Evolutionary conservation across 805 yeast genomes (phyloP).

Genomic region (Teunomyces barrocoloradensis): DNA sequence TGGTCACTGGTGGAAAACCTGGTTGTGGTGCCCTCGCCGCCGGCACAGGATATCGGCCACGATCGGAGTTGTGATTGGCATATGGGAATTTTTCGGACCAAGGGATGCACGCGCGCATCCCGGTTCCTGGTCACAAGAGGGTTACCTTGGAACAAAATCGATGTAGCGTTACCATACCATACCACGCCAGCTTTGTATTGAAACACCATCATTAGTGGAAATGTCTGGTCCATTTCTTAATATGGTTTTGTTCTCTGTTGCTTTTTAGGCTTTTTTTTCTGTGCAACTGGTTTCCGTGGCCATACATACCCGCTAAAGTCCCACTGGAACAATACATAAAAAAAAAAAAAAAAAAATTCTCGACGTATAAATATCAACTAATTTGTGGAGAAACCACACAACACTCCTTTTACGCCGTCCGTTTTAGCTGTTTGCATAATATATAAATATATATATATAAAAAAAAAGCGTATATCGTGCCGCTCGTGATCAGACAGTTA

Average conservation of each 20-base stretch:
- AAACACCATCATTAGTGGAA: background rate
- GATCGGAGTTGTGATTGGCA: background rate
- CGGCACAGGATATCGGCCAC: background rate
- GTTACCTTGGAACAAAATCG: background rate
- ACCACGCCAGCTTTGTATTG: background rate
- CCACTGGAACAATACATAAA: background rate
- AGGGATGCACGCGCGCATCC: background rate
- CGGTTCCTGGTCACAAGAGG: background rate
- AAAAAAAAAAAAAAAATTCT: background rate
- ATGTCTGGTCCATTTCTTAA: background rate
- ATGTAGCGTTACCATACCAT: background rate
- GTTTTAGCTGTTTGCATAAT: background rate
- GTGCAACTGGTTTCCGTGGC: background rate
- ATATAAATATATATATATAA: background rate
- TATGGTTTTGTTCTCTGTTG: background rate
- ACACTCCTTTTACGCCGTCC: background rate
- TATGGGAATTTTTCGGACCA: background rate
- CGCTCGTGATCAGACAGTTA: background rate
- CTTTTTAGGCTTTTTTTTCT: background rate
- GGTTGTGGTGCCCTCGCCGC: background rate
- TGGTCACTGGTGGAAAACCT: background rate
- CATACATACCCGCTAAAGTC: background rate
- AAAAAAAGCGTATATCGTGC: background rate
- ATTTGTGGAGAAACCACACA: constrained; percentile 1
- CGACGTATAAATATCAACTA: constrained; percentile 1